These are phyloP conservation scores for Xylaria bambusicola DNA, from an alignment of 495 filamentous ascomycete species.

Conservation along the genomic window DNA sequence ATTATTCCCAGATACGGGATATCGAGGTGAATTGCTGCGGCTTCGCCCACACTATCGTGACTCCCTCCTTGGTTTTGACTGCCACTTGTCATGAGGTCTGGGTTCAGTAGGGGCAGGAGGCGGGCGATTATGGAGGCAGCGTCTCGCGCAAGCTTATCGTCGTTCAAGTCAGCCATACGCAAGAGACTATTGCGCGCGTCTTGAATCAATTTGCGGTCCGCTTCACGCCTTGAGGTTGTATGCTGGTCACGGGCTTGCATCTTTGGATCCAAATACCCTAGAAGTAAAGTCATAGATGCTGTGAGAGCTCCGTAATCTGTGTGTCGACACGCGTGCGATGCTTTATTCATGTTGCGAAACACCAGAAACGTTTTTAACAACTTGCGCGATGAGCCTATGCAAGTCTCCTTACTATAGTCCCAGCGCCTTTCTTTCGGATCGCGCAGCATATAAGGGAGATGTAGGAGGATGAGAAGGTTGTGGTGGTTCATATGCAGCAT, in stretches of 20 bases:
- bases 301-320: slow-evolving; percentile 50
- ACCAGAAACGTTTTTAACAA: slow-evolving; percentile 43
- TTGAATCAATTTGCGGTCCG: slow-evolving; percentile 36
- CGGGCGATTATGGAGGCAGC: slow-evolving; percentile 43
- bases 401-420: slow-evolving; percentile 53
- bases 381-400: slow-evolving; percentile 41
- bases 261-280: slow-evolving; percentile 42
- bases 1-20: slow-evolving; percentile 52
- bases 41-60: slow-evolving; percentile 4
- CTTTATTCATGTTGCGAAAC: slow-evolving; percentile 36
- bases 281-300: slow-evolving; percentile 46
- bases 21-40: slow-evolving; percentile 35
- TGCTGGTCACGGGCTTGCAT: slow-evolving; percentile 25
- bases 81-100: slow-evolving; percentile 20
- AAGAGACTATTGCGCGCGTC: slow-evolving; percentile 43
- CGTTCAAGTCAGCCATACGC: slow-evolving; percentile 35
- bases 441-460: slow-evolving; percentile 51
- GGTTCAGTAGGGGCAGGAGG: slow-evolving; percentile 43
- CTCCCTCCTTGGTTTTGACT: slow-evolving; percentile 9
- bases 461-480: slow-evolving; percentile 44
- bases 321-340: slow-evolving; percentile 43
- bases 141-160: slow-evolving; percentile 43
- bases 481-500: slow-evolving; percentile 51
- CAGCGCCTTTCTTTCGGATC: slow-evolving; percentile 44
- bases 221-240: slow-evolving; percentile 38